phyloP scores from a whole-genome alignment of 306 rosid species.

The Betula pendula region DNA sequence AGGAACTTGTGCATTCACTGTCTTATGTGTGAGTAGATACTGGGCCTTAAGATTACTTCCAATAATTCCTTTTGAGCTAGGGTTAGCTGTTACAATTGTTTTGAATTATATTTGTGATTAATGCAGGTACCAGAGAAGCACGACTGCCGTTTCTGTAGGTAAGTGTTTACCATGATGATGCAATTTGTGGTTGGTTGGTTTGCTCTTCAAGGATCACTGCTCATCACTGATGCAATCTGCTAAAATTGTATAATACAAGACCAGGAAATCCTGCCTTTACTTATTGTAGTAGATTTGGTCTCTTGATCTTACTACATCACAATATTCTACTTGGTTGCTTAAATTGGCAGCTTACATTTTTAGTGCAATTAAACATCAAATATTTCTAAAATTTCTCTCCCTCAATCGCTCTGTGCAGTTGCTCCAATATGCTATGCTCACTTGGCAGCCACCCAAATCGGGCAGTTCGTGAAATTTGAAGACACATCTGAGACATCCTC shows the following conservation, averaged over 20 bases:
- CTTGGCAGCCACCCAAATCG: conserved; percentile 80
- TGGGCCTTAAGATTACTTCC: conserved; percentile 7
- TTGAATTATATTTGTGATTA: background rate
- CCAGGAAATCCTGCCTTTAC: background rate
- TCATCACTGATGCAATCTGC: too few relatives aligned
- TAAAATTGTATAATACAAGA: background rate
- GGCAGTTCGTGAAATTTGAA: conserved; percentile 76
- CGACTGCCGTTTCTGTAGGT: conserved; percentile 94
- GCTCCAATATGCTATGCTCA: conserved; percentile 96
- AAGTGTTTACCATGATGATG: conserved; percentile 8
- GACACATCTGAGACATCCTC: conserved; percentile 82
- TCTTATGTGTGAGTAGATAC: conserved; percentile 83
- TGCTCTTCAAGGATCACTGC: background rate
- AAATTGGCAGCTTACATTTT: background rate
- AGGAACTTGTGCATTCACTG: conserved; percentile 85
- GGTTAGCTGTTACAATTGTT: background rate
- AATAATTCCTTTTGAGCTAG: background rate
- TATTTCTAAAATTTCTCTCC: background rate
- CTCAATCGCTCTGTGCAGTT: conserved; percentile 48
- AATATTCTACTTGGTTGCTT: background rate
- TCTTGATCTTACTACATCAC: background rate
- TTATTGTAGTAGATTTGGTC: background rate
- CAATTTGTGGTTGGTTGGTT: background rate
- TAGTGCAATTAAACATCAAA: background rate
- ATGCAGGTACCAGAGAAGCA: conserved; percentile 92